phyloP scores from a whole-genome alignment of 768 basidiomycete genomes.

The Mycena sanguinolenta region DNA sequence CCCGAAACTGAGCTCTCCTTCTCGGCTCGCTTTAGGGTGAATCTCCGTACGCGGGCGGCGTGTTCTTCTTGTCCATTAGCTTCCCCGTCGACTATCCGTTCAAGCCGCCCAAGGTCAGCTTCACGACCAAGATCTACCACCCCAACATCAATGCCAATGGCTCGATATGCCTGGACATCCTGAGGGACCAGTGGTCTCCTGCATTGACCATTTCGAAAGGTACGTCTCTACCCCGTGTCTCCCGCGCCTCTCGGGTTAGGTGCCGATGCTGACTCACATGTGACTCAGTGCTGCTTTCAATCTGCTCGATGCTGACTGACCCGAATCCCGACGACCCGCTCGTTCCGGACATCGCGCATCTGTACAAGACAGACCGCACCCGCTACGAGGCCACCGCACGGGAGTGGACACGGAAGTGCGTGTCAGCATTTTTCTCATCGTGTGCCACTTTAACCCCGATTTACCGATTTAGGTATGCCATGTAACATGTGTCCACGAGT shows the following conservation, averaged over 20 bases:
- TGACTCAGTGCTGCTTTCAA: conserved; percentile 87
- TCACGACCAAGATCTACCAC: conserved; percentile 99
- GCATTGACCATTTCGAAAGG: conserved; percentile 99
- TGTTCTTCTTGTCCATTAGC: conserved; percentile 96
- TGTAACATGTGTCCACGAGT: conserved; percentile 40
- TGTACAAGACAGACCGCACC: conserved; percentile 99
- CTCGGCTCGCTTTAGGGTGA: conserved; percentile 73
- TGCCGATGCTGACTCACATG: conserved; percentile 22
- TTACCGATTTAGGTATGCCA: conserved; percentile 52
- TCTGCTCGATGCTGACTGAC: conserved; percentile 99
- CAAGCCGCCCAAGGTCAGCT: conserved; percentile 99
- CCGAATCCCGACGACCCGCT: conserved; percentile 99
- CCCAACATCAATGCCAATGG: conserved; percentile 99
- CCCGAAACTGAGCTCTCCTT: conserved; percentile 40
- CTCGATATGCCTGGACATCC: conserved; percentile 97
- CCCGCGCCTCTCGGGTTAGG: neutral
- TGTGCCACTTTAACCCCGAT: conserved; percentile 29
- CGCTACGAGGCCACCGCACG: conserved; percentile 98
- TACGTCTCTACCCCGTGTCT: conserved; percentile 49
- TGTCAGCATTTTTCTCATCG: conserved; percentile 34
- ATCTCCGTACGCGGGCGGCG: conserved; percentile 98
- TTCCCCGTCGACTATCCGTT: conserved; percentile 99
- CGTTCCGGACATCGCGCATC: conserved; percentile 97
- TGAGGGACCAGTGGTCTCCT: conserved; percentile 99
- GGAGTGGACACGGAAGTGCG: conserved; percentile 99